phyloP scores from a whole-genome alignment of 164 flowering plant species.

The Kalanchoe fedtschenkoi region DNA sequence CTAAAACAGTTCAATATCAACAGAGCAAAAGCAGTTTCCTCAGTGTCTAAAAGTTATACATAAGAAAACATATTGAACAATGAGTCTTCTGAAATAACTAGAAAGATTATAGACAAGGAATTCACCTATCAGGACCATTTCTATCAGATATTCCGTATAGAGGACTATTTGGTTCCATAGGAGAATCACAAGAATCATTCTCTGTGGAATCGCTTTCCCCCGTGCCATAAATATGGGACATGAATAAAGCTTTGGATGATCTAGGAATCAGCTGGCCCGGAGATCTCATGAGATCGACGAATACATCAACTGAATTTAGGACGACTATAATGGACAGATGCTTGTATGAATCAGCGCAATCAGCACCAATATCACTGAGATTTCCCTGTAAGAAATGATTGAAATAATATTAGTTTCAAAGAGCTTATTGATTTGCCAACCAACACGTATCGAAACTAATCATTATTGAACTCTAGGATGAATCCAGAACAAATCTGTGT shows the following conservation, averaged over 20 bases:
- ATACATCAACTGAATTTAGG: slow-evolving; percentile 71
- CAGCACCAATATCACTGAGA: slow-evolving; percentile 61
- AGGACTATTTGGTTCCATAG: slow-evolving; percentile 97
- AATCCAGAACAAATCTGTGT: not conserved
- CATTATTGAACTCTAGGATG: not conserved
- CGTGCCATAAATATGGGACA: slow-evolving; percentile 84
- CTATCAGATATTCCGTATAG: slow-evolving; percentile 60
- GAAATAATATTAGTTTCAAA: not conserved
- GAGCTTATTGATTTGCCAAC: not conserved
- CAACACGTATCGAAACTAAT: not conserved
- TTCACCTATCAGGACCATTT: slow-evolving; percentile 79
- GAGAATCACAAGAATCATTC: slow-evolving; percentile 99
- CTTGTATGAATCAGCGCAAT: slow-evolving; percentile 61
- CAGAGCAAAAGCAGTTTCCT: not conserved
- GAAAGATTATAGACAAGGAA: not conserved
- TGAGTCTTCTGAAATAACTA: not conserved
- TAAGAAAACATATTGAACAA: not conserved
- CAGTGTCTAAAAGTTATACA: not conserved
- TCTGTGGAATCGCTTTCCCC: slow-evolving; percentile 99
- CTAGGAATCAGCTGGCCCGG: slow-evolving; percentile 89
- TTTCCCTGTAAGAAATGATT: slow-evolving; percentile 50
- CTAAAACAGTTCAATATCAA: not conserved
- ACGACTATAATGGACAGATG: slow-evolving; percentile 90
- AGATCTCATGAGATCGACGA: slow-evolving; percentile 92
- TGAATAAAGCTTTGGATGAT: slow-evolving; percentile 72